Percentiles rank a stretch among this genome's conserved stretches.
phyloP scores from a whole-genome alignment of 225 moss, liverwort and hornwort species.

The Sphagnum contortum region DNA sequence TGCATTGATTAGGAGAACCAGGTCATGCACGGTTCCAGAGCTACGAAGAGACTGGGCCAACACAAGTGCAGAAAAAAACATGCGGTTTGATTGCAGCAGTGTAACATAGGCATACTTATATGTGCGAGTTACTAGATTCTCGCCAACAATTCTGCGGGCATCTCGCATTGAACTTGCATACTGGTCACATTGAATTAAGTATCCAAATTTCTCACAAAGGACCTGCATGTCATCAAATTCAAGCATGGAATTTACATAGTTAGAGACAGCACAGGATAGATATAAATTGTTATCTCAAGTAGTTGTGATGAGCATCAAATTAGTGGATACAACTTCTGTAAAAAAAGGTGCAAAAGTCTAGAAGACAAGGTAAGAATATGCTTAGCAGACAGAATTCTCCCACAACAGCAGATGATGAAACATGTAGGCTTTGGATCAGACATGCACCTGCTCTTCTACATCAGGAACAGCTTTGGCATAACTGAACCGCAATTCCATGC shows the following conservation, averaged over 20 bases:
- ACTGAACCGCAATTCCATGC: conserved; percentile 77
- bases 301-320: too few species aligned
- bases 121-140: conserved; percentile 31
- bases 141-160: conserved; percentile 39
- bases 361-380: too few species aligned
- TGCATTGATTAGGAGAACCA: conserved; percentile 58
- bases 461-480: conserved; percentile 55
- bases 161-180: conserved; percentile 47
- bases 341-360: too few species aligned
- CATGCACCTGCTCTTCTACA: conserved; percentile 46
- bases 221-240: conserved; percentile 20
- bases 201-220: conserved; percentile 71
- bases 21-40: conserved; percentile 69
- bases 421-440: too few species aligned
- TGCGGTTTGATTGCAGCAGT: conserved; percentile 38
- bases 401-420: too few species aligned
- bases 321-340: too few species aligned
- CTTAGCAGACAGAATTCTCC: too few species aligned
- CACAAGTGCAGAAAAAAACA: conserved; percentile 48
- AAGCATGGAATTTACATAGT: too few species aligned
- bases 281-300: too few species aligned
- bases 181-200: conserved; percentile 63
- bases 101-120: conserved; percentile 69
- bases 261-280: too few species aligned
- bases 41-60: conserved; percentile 83